A percentile compares a stretch with the other conserved stretches of the same genome.
phyloP scores from a whole-genome alignment of 495 filamentous ascomycete species.

The Hypomontagnella submonticulosa region DNA sequence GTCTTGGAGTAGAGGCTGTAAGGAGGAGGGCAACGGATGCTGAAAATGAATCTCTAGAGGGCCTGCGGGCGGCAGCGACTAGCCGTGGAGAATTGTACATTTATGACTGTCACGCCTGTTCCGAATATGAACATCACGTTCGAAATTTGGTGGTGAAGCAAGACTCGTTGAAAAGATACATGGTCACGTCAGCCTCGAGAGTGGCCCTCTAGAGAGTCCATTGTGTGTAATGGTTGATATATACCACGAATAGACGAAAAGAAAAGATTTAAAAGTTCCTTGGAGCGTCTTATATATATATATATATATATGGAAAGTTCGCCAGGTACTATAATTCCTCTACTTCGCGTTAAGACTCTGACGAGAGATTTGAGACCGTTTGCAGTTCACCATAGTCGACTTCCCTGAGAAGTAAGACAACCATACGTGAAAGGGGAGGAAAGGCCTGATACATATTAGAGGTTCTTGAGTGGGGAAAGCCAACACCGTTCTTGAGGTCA shows the following conservation, averaged over 20 bases:
- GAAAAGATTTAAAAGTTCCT: slow-evolving; percentile 38
- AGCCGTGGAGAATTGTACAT: slow-evolving; percentile 46
- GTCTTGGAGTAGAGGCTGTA: slow-evolving; percentile 40
- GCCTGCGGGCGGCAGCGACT: slow-evolving; percentile 36
- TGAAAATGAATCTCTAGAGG: slow-evolving; percentile 43
- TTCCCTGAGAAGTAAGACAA: too few relatives aligned
- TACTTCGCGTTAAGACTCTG: too few relatives aligned
- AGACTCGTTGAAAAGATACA: slow-evolving; percentile 16
- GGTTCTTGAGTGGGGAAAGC: too few relatives aligned
- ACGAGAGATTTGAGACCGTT: too few relatives aligned
- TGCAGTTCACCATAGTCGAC: too few relatives aligned
- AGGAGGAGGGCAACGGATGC: slow-evolving; percentile 29
- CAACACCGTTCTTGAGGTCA: too few relatives aligned
- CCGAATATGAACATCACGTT: slow-evolving; percentile 46
- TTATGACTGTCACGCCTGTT: slow-evolving; percentile 47
- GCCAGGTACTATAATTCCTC: too few relatives aligned
- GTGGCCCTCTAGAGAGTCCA: slow-evolving; percentile 40
- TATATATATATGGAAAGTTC: not conserved
- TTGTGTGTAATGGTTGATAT: slow-evolving; percentile 48
- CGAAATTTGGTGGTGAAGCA: slow-evolving; percentile 32
- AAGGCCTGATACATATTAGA: too few relatives aligned
- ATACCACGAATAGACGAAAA: slow-evolving; percentile 52
- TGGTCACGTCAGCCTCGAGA: slow-evolving; percentile 16
- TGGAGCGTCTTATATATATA: not conserved
- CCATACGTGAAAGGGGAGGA: too few relatives aligned